phyloP scores from a whole-genome alignment of 306 rosid genomes.

The Castanospermum australe region DNA sequence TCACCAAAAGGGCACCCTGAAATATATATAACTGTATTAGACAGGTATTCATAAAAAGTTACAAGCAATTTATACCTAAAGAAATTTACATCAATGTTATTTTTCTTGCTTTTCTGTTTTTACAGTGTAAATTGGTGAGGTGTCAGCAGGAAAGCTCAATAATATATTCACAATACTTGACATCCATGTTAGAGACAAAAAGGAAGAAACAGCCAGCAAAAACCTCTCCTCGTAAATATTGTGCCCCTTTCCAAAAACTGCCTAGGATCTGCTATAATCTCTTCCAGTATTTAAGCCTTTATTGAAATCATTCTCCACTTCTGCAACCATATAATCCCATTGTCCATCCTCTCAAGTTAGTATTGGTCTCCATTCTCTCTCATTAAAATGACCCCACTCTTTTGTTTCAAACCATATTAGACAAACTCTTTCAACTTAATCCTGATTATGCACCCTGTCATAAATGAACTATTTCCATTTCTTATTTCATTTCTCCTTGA shows the following conservation, averaged over 20 bases:
- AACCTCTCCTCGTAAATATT: background rate
- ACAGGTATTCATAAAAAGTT: background rate
- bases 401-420: background rate
- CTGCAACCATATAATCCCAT: background rate
- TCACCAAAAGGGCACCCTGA: slow-evolving; percentile 85
- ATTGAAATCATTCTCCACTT: background rate
- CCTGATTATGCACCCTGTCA: background rate
- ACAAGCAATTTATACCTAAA: background rate
- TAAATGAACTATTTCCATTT: too few relatives aligned
- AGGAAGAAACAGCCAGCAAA: background rate
- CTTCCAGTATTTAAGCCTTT: background rate
- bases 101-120: background rate
- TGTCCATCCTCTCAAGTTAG: background rate
- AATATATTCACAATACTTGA: background rate
- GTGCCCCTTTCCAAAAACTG: background rate
- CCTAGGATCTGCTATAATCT: background rate
- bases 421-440: background rate
- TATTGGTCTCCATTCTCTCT: background rate
- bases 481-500: too few relatives aligned
- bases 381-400: too few relatives aligned
- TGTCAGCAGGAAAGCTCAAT: background rate
- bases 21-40: background rate
- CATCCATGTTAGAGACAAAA: background rate
- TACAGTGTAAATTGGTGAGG: background rate
- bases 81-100: slow-evolving; percentile 5